Base-by-base conservation (phyloP, 306 rosid genomes). In the Lupinus albus region DNA sequence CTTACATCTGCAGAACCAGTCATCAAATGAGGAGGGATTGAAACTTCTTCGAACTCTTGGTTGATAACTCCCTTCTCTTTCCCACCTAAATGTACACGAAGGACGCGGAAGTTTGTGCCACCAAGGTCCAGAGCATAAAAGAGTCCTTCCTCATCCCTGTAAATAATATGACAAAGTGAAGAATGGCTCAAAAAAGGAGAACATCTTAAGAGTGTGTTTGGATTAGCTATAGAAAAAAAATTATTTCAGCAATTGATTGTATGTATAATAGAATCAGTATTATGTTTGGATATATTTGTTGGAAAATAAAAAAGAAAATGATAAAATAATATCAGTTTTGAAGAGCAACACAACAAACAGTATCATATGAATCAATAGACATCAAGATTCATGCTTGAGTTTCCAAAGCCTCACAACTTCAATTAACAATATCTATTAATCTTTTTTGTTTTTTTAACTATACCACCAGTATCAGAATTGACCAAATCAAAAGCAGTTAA, bases 121-220 rank as follows among this genome's bases (percentile, higher is more conserved):
- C 97, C 97, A 73, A 91, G 97, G 66, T 91, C 97, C 64, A 91
- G 74, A 18, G 97, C 97, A 79, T 91, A 91, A 76, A 61, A 91
- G 33, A 88, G 80, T 11, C 97, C 97, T 33, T 82, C 80, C 84
- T 91, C 97, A 47, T 91, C 86, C 70, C 97, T 91, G 78, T 4
- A 61, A 76, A 57, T 18, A 60, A 44, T 35, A 64, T 45, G 36
- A 72, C 7, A 66, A 55, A 58, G 58, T 66, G 32, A 76, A 61
- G 30, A 54, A 45, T 21, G 13, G 30, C 10, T 8, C 69, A 16
- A 25, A 28, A 25, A 20, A 6, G 49, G 47, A 39, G 7, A 54
- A 62, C 45, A 7, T 17, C 47, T 61, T 32, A 38, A 44, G 45
- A 64, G 38, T 33, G 38, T 33, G 2, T 33, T 33, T 33, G 38